These are phyloP conservation scores for Antrodiella citrinella DNA, from an alignment of 768 basidiomycete species.

Conservation along the genomic window DNA sequence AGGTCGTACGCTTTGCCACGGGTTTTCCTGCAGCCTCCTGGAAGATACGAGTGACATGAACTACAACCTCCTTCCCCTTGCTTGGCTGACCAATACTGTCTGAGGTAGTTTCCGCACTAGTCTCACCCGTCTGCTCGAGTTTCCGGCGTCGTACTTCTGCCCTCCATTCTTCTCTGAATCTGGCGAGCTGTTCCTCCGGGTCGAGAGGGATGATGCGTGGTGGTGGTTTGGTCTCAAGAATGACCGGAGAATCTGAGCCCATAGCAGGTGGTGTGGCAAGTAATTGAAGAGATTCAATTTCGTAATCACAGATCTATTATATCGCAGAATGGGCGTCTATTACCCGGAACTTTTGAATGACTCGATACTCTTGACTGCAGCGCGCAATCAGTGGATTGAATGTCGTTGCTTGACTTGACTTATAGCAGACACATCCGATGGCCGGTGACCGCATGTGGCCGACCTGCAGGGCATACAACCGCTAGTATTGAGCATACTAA, in stretches of 20 bases:
- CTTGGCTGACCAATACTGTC: background rate
- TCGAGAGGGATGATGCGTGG: background rate
- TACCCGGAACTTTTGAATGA: no score
- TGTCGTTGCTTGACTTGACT: no score
- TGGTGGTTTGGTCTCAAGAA: background rate
- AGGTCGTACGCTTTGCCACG: background rate
- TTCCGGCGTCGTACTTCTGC: constrained; percentile 39
- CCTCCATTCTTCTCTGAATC: constrained; percentile 70
- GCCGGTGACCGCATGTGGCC: no score
- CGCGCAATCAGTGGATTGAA: no score
- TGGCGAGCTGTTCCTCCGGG: constrained; percentile 43
- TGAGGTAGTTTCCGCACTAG: background rate
- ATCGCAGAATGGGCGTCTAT: background rate
- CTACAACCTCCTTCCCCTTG: background rate
- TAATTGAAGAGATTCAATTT: background rate
- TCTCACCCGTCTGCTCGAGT: background rate
- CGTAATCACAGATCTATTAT: background rate
- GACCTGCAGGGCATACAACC: no score
- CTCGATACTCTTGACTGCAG: no score
- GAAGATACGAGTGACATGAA: background rate
- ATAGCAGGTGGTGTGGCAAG: background rate
- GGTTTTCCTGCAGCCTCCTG: background rate
- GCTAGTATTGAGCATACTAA: no score
- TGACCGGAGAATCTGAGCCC: background rate
- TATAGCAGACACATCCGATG: no score